phyloP scores from a whole-genome alignment of 257 asterid species.

The Penstemon barbatus region DNA sequence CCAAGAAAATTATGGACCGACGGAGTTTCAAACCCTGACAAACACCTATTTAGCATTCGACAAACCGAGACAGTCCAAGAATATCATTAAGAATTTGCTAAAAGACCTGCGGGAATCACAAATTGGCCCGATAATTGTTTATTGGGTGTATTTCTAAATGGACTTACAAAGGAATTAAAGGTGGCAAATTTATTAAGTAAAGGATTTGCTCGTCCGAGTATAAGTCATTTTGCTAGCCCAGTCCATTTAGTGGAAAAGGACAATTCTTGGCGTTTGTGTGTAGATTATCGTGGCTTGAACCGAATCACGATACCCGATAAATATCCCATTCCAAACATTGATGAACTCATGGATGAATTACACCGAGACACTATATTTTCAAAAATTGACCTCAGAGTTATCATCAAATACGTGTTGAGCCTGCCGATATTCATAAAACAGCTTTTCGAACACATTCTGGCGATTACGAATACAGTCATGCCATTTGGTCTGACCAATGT shows the following conservation, averaged over 20 bases:
- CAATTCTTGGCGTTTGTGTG: neutral
- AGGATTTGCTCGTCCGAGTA: neutral
- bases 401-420: neutral
- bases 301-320: neutral
- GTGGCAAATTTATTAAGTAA: neutral
- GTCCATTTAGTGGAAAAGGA: neutral
- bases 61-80: neutral
- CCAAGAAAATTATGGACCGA: neutral
- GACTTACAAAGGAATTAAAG: no score
- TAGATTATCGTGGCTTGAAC: neutral
- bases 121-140: no score
- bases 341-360: neutral
- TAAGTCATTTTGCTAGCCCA: neutral
- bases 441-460: conserved; percentile 16
- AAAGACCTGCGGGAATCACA: neutral
- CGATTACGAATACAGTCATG: conserved; percentile 10
- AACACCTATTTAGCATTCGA: neutral
- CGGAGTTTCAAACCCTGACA: neutral
- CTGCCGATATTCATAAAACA: neutral
- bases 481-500: neutral
- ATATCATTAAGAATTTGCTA: neutral
- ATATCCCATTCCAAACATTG: neutral
- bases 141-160: no score
- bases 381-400: conserved; percentile 1
- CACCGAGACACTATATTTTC: neutral